Evolutionary conservation across 257 asterid species (phyloP), one percentile per base, ranked within the genome.

Genomic region (Penstemon davidsonii): DNA sequence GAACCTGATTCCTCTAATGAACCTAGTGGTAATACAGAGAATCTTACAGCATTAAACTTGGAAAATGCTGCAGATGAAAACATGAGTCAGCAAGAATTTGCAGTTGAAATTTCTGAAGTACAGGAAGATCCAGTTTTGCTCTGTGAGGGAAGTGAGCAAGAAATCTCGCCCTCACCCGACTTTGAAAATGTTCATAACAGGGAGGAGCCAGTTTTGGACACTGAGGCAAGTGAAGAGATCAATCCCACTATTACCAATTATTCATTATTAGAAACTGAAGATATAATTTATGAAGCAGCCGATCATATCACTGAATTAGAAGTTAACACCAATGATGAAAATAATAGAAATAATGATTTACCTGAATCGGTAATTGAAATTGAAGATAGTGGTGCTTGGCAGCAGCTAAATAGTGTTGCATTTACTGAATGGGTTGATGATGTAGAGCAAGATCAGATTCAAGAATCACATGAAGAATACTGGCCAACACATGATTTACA

Each of bases 401-500:
- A 25, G 33, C 33, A 25, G 33, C 33, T 25, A 25, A 25, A 1
- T 25, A 25, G 33, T 25, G 33, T 25, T 25, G 33, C 33, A 25
- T 25, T 25, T 25, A 25, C 33, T 25, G 33, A 25, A 25, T 25
- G 33, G 33, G 33, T 25, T 25, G 33, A 25, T 25, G 33, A 25
- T 25, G 33, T 25, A 25, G 33, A 25, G 33, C 33, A 25, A 25
- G 33, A 25, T 25, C 33, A 25, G 33, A 25, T 25, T 25, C 87
- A 80, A 70, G 89, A 85, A 75, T 58, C 86, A 19, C 79, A 58
- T 12, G 90, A 76, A 43, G 86, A 75, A 46, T 25, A 25, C 33
- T 90, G 89, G 94, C 87, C 84, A 13, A 81, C 71, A 49, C 72
- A 83, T 42, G 87, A 79, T 67, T 62, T 83, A 58, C 86, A 85